Evolutionary conservation across 495 filamentous ascomycete species (phyloP), one percentile per base, ranked within the genome.

Genomic region (Chaetomium cochliodes): DNA sequence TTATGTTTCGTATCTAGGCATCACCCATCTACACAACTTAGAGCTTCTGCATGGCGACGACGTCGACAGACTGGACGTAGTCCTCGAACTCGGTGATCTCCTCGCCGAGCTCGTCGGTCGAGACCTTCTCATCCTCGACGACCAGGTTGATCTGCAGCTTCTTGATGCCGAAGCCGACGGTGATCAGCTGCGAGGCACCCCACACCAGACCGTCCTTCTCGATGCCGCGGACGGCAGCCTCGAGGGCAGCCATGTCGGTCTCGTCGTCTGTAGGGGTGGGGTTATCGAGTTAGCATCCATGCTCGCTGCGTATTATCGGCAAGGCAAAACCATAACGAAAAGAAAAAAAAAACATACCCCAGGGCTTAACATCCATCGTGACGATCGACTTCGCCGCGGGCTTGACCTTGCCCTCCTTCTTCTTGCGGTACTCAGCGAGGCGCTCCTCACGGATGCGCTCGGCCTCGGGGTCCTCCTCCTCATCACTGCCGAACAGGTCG

Each of bases 81-180:
- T 98, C 94, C 85, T 98, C 94, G 72, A 92, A 88, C 65, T 84
- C 90, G 46, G 69, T 46, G 74, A 98, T 96, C 80, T 90, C 71
- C 67, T 86, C 84, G 84, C 97, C 88, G 72, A 98, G 87, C 56
- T 97, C 93, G 62, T 91, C 87, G 65, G 89, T 77, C 61, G 91
- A 92, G 74, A 98, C 77, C 84, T 98, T 98, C 61, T 98, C 94
- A 75, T 98, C 94, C 84, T 98, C 94, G 67, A 98, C 84, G 69
- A 98, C 92, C 66, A 97, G 77, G 86, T 90, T 98, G 85, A 98
- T 96, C 86, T 98, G 96, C 66, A 98, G 87, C 87, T 98, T 98
- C 88, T 94, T 97, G 84, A 98, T 96, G 81, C 96, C 96, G 85
- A 92, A 98, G 74, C 92, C 85, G 66, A 98, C 89, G 60, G 92